Conservation (phyloP, 2,329 filamentous ascomycete species). For the Elsinoe perseae region DNA sequence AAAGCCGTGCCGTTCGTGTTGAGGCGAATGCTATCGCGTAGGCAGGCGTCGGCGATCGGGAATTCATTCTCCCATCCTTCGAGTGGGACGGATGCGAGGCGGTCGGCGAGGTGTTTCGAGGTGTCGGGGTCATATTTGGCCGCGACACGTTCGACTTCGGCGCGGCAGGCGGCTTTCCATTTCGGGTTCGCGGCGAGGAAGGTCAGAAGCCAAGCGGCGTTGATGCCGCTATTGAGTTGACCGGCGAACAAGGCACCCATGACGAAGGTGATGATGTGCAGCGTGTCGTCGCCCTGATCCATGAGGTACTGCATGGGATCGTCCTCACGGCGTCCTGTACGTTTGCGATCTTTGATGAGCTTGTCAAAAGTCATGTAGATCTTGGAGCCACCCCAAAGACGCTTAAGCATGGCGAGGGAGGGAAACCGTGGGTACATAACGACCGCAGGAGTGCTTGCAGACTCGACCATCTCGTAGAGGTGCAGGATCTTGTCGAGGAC, state of each 20-base stretch:
- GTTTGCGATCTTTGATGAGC: slow-evolving; percentile 42
- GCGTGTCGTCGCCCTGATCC: slow-evolving; percentile 42
- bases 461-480: slow-evolving; percentile 44
- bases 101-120: slow-evolving; percentile 30
- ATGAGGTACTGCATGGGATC: slow-evolving; percentile 50
- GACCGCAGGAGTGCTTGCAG: slow-evolving; percentile 35
- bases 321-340: slow-evolving; percentile 36
- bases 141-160: slow-evolving; percentile 43
- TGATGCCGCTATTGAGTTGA: slow-evolving; percentile 51
- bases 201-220: slow-evolving; percentile 46
- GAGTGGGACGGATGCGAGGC: slow-evolving; percentile 39
- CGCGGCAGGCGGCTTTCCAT: slow-evolving; percentile 39
- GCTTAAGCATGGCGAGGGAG: slow-evolving; percentile 36
- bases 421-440: slow-evolving; percentile 50
- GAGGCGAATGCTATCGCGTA: slow-evolving; percentile 49
- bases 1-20: slow-evolving; percentile 43
- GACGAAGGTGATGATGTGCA: slow-evolving; percentile 43
- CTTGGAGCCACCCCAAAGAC: slow-evolving; percentile 39
- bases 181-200: slow-evolving; percentile 42
- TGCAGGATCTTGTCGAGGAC: slow-evolving; percentile 38
- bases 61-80: slow-evolving; percentile 52
- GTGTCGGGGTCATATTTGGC: slow-evolving; percentile 36
- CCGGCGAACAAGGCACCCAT: slow-evolving; percentile 50
- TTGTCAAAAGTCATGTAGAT: slow-evolving; percentile 44
- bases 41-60: slow-evolving; percentile 44